These are phyloP conservation scores for Leptodontidium sp. DNA, from an alignment of 2,329 filamentous ascomycete genomes.

Conservation along the genomic window DNA sequence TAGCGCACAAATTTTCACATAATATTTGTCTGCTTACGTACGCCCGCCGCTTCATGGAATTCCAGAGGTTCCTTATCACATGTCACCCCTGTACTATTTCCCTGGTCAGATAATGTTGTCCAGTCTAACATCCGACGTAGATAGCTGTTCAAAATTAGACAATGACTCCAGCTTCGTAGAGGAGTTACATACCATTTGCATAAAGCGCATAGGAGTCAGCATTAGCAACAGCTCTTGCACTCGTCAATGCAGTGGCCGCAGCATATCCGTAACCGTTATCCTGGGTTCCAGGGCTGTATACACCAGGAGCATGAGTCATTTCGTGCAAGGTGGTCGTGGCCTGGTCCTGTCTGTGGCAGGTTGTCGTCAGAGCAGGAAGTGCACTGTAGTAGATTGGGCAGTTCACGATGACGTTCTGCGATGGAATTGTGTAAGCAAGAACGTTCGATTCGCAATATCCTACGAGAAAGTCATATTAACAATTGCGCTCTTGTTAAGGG, in stretches of 20 bases:
- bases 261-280: slow-evolving; percentile 68
- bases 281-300: slow-evolving; percentile 61
- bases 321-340: slow-evolving; percentile 72
- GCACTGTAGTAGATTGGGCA: slow-evolving; percentile 66
- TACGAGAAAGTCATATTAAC: not conserved
- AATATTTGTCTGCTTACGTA: no score
- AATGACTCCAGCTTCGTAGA: not conserved
- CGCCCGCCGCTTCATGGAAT: no score
- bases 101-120: not conserved
- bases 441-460: slow-evolving; percentile 57
- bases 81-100: not conserved
- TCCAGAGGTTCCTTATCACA: no score
- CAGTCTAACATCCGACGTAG: slow-evolving; percentile 1
- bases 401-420: slow-evolving; percentile 64
- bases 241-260: slow-evolving; percentile 54
- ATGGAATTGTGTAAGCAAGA: slow-evolving; percentile 68
- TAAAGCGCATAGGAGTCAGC: slow-evolving; percentile 67
- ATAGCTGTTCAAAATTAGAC: not conserved
- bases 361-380: slow-evolving; percentile 56
- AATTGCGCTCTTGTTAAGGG: no score
- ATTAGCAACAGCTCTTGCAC: slow-evolving; percentile 63
- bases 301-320: slow-evolving; percentile 66
- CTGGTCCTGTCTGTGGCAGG: slow-evolving; percentile 71
- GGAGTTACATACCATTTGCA: slow-evolving; percentile 54
- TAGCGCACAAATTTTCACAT: no score